phyloP scores from a whole-genome alignment of 2,329 filamentous ascomycete genomes.

The Fusarium albidum region DNA sequence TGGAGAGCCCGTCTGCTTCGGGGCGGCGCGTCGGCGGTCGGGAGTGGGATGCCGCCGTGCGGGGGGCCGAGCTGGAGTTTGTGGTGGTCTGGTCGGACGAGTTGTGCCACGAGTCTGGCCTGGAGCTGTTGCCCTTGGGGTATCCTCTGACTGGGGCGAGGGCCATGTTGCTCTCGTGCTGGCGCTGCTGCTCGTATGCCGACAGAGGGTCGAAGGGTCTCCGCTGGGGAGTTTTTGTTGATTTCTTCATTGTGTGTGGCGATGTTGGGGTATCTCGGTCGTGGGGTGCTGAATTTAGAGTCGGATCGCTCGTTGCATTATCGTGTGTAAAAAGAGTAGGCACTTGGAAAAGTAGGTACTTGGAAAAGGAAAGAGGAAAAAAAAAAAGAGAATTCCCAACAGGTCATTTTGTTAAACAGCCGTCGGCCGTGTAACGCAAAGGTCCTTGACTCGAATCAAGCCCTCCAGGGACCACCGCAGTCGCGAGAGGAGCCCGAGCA shows the following conservation, averaged over 20 bases:
- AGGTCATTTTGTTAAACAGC: slow-evolving; percentile 21
- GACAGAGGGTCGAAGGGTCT: slow-evolving; percentile 31
- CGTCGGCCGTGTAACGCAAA: slow-evolving; percentile 15
- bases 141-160: slow-evolving; percentile 40
- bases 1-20: slow-evolving; percentile 36
- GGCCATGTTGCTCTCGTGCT: slow-evolving; percentile 34
- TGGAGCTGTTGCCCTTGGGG: slow-evolving; percentile 30
- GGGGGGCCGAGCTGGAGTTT: slow-evolving; percentile 18
- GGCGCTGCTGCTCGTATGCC: slow-evolving; percentile 33
- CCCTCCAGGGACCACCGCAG: slow-evolving; percentile 15
- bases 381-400: slow-evolving; percentile 10
- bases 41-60: slow-evolving; percentile 32
- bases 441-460: too few species aligned
- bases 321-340: slow-evolving; percentile 20
- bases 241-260: slow-evolving; percentile 33
- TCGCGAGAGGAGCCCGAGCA: slow-evolving; percentile 29
- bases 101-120: slow-evolving; percentile 25
- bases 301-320: slow-evolving; percentile 8
- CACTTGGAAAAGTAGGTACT: neutral
- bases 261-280: slow-evolving; percentile 11
- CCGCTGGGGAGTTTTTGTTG: slow-evolving; percentile 22
- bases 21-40: slow-evolving; percentile 26
- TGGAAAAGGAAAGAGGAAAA: slow-evolving; percentile 11
- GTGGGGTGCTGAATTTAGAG: slow-evolving; percentile 7
- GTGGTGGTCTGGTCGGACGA: slow-evolving; percentile 30